phyloP scores from a whole-genome alignment of 2,329 filamentous ascomycete genomes.

The Hypoxylon sp. region DNA sequence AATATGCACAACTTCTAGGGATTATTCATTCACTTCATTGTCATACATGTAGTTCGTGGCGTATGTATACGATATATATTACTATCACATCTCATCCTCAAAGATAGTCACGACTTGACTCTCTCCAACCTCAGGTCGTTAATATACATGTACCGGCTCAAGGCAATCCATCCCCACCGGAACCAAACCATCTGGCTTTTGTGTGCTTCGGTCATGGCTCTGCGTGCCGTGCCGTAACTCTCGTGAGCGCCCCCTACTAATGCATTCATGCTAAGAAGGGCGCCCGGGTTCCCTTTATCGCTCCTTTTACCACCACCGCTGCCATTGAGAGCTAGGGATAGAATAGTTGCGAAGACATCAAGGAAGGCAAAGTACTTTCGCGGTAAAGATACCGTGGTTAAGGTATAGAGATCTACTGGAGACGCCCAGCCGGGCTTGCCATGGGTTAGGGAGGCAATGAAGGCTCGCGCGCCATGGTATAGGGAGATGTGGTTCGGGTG shows the following conservation, averaged over 20 bases:
- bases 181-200: conserved; percentile 99
- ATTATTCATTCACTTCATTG: not conserved
- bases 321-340: conserved; percentile 65
- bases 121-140: conserved; percentile 82
- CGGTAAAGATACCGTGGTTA: conserved; percentile 78
- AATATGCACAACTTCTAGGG: conserved; percentile 5
- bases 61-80: not conserved
- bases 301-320: conserved; percentile 39
- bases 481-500: conserved; percentile 96
- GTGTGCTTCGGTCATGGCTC: conserved; percentile 91
- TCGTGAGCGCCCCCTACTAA: conserved; percentile 72
- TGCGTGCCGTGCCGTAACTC: conserved; percentile 74
- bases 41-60: not conserved
- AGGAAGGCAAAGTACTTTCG: conserved; percentile 87
- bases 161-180: conserved; percentile 91
- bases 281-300: conserved; percentile 66
- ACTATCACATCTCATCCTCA: not conserved
- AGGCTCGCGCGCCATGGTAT: conserved; percentile 83
- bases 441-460: conserved; percentile 76
- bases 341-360: conserved; percentile 81
- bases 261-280: conserved; percentile 80
- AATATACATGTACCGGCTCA: conserved; percentile 95
- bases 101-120: conserved; percentile 48
- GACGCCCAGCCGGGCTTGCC: conserved; percentile 75
- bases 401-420: conserved; percentile 88